Evolutionary conservation across 257 asterid species (phyloP).

Genomic region (Paulownia fortunei): DNA sequence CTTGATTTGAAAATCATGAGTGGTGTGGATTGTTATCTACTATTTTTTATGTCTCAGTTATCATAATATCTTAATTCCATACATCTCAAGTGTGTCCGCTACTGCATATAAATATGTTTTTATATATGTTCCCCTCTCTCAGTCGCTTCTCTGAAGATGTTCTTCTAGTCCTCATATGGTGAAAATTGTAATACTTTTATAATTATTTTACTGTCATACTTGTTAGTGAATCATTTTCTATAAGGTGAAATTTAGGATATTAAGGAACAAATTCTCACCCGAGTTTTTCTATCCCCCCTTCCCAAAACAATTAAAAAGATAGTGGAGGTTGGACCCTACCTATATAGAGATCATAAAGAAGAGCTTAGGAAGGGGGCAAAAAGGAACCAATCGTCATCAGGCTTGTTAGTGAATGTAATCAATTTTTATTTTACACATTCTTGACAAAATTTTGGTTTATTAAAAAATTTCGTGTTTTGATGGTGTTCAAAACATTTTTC

Average conservation of each 20-base stretch:
- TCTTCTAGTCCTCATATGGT: background rate
- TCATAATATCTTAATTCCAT: background rate
- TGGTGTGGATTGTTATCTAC: background rate
- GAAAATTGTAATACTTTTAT: background rate
- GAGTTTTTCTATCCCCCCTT: background rate
- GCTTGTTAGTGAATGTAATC: background rate
- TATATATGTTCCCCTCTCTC: too few species aligned
- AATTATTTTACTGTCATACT: background rate
- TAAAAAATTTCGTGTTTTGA: background rate
- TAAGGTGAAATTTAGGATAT: background rate
- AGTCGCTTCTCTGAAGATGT: background rate
- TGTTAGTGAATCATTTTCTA: background rate
- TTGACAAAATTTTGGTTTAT: background rate
- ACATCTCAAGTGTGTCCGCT: background rate
- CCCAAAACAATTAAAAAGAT: background rate
- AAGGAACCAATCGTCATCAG: too few species aligned
- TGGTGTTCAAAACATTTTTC: background rate
- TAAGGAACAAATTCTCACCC: background rate
- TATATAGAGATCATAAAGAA: background rate
- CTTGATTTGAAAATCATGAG: background rate
- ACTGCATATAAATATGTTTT: background rate
- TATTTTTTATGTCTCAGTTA: background rate
- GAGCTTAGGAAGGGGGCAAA: background rate
- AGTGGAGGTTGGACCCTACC: background rate
- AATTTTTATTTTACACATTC: background rate